Evolutionary conservation across 805 yeast species (phyloP).

Genomic region (Ogataea sp.): DNA sequence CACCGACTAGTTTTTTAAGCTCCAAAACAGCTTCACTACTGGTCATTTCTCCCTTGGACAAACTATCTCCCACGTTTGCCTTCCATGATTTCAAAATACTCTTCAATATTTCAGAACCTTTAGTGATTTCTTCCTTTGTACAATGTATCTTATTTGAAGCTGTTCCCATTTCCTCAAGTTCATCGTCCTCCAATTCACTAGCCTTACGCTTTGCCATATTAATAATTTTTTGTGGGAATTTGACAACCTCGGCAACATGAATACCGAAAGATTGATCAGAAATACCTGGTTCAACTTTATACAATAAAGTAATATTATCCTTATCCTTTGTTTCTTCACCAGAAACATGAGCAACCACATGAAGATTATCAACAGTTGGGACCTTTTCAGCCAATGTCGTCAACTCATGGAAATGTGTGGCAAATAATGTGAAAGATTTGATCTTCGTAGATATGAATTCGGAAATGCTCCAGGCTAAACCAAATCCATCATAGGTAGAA

Average conservation of each 20-base stretch:
- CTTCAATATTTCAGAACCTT: constrained; percentile 49
- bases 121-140: constrained; percentile 38
- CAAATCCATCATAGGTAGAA: constrained; percentile 93
- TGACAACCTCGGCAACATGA: constrained; percentile 93
- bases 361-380: constrained; percentile 67
- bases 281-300: constrained; percentile 94
- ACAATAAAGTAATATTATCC: constrained; percentile 76
- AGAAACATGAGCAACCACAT: constrained; percentile 88
- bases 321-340: constrained; percentile 22
- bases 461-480: constrained; percentile 94
- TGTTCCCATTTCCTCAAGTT: constrained; percentile 13
- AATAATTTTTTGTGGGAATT: constrained; percentile 84
- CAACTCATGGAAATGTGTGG: constrained; percentile 96
- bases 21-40: constrained; percentile 32
- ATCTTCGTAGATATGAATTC: constrained; percentile 70
- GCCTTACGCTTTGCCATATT: constrained; percentile 96
- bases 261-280: constrained; percentile 96
- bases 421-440: constrained; percentile 79
- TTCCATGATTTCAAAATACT: constrained; percentile 49
- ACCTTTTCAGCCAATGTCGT: constrained; percentile 66
- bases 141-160: constrained; percentile 41
- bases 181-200: constrained; percentile 53
- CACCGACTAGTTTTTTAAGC: constrained; percentile 29
- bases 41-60: constrained; percentile 11
- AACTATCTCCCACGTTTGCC: constrained; percentile 27